A percentile compares a stretch with the other conserved stretches of the same genome.
Evolutionary conservation across 257 asterid species (phyloP).

Genomic region (Mentha longifolia): DNA sequence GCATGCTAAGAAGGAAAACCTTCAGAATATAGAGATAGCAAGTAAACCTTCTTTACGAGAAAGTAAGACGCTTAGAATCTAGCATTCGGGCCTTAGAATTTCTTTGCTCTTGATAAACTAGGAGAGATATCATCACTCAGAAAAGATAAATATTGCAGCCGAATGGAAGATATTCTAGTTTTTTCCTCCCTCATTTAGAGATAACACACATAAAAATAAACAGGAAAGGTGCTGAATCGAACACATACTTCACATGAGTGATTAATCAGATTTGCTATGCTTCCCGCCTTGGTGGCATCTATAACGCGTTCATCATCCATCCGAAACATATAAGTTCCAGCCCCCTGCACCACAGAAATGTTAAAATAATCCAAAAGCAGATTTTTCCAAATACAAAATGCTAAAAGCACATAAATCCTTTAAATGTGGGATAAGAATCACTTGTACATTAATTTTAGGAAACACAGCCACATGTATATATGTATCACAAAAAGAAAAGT

Average conservation of each 20-base stretch:
- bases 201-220: conserved; percentile 25
- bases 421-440: conserved; percentile 8
- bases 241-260: conserved; percentile 95
- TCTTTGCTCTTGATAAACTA: background rate
- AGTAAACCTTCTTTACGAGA: background rate
- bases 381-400: conserved; percentile 22
- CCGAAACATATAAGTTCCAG: conserved; percentile 99
- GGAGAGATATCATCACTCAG: background rate
- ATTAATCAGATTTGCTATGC: conserved; percentile 96
- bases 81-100: background rate
- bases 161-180: background rate
- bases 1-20: background rate
- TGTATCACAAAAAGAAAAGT: background rate
- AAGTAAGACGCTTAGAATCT: background rate
- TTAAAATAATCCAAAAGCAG: conserved; percentile 26
- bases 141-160: background rate
- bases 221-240: conserved; percentile 8
- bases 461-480: background rate
- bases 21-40: conserved; percentile 7
- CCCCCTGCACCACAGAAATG: conserved; percentile 67
- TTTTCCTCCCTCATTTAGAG: background rate
- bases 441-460: conserved; percentile 17
- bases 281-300: conserved; percentile 98
- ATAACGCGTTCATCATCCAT: conserved; percentile 87
- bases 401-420: conserved; percentile 21